Evolutionary conservation across 2,329 filamentous ascomycete genomes (phyloP).

Genomic region (Nannizzia gypsea): DNA sequence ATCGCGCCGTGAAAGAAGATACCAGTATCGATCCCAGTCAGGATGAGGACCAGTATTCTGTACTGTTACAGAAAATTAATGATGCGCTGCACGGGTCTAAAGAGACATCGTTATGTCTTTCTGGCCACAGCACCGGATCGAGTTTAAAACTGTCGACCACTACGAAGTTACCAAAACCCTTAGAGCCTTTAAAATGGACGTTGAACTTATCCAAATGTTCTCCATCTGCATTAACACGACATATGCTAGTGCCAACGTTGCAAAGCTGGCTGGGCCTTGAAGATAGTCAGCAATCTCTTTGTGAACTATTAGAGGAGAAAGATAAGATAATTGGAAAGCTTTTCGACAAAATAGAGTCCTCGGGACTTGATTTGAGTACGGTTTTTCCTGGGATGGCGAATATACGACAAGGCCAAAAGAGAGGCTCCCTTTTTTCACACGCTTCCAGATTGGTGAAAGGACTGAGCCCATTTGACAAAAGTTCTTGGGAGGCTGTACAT

Average conservation of each 20-base stretch:
- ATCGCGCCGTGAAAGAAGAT: conserved; percentile 37
- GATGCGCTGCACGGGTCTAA: conserved; percentile 33
- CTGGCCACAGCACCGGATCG: conserved; percentile 19
- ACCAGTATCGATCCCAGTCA: conserved; percentile 51
- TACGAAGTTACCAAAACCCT: conserved; percentile 41
- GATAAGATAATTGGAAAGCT: conserved; percentile 48
- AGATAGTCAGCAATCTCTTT: conserved; percentile 37
- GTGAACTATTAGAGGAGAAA: conserved; percentile 43
- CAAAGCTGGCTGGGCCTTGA: conserved; percentile 37
- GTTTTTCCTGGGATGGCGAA: conserved; percentile 46
- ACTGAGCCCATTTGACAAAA: conserved; percentile 42
- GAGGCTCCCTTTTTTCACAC: conserved; percentile 36
- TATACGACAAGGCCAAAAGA: conserved; percentile 33
- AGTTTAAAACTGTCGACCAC: conserved; percentile 37
- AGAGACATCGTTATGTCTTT: conserved; percentile 24
- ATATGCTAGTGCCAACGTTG: conserved; percentile 44
- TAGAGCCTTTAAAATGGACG: conserved; percentile 43
- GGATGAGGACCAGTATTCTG: conserved; percentile 42
- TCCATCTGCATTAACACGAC: conserved; percentile 33
- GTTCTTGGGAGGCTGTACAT: conserved; percentile 32
- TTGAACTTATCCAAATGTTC: conserved; percentile 35
- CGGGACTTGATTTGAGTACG: conserved; percentile 43
- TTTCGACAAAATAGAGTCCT: conserved; percentile 46
- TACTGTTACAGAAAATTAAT: conserved; percentile 45
- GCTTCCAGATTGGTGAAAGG: conserved; percentile 45